phyloP scores from a whole-genome alignment of 495 filamentous ascomycete species.

The Aspergillus bridgeri region DNA sequence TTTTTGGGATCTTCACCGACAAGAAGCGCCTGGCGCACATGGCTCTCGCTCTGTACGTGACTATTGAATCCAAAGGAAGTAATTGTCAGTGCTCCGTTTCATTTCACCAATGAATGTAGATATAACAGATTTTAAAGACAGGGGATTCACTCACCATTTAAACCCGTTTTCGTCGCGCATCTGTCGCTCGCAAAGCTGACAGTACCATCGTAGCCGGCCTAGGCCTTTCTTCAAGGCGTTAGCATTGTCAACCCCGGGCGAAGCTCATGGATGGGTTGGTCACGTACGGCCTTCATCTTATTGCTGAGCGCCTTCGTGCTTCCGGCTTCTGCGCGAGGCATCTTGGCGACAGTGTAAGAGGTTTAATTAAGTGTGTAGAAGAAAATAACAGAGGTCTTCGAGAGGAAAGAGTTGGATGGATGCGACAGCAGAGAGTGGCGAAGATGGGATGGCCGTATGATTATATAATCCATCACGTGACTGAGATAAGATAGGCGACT shows the following conservation, averaged over 20 bases:
- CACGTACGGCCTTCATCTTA: constrained; percentile 62
- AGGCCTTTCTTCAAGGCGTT: constrained; percentile 64
- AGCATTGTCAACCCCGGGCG: background rate
- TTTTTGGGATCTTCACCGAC: constrained; percentile 81
- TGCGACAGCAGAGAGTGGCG: background rate
- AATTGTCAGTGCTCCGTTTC: background rate
- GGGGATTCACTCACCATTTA: constrained; percentile 39
- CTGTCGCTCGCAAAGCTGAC: constrained; percentile 40
- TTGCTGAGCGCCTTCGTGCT: constrained; percentile 82
- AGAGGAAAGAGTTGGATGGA: background rate
- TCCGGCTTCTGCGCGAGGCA: constrained; percentile 91
- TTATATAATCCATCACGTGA: constrained; percentile 3
- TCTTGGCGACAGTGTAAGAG: constrained; percentile 42
- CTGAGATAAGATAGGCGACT: no score
- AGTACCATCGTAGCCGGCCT: constrained; percentile 80
- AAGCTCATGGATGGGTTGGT: background rate
- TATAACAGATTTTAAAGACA: no score
- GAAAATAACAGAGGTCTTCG: background rate
- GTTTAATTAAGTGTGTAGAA: background rate
- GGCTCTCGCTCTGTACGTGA: constrained; percentile 76
- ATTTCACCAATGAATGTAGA: no score
- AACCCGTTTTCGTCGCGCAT: constrained; percentile 53
- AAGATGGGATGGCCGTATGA: background rate
- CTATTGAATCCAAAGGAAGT: constrained; percentile 9
- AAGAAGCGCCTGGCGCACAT: constrained; percentile 80